Conservation (phyloP, 805 yeast species). For the Metschnikowia gelsemii region DNA sequence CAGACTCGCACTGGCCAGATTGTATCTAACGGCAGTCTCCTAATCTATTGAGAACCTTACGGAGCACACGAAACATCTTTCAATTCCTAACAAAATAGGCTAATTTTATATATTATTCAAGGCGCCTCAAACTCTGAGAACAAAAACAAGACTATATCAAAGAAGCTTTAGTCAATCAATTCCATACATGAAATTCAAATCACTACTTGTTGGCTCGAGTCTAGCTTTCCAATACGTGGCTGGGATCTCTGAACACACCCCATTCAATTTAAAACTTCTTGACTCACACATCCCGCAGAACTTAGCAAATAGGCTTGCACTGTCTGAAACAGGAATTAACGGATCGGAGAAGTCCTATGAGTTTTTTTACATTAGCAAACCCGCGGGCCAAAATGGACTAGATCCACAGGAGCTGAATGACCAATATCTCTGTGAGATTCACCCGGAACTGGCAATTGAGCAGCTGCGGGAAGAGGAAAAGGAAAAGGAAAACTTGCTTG, state of each 20-base stretch:
- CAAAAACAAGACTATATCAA: too few relatives aligned
- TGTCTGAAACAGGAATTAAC: neutral
- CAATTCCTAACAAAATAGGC: too few relatives aligned
- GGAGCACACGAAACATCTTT: too few relatives aligned
- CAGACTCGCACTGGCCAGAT: too few relatives aligned
- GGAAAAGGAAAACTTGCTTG: neutral
- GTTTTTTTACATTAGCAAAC: constrained; percentile 2
- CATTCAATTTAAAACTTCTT: constrained; percentile 9
- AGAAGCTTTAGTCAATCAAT: too few relatives aligned
- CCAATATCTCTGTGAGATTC: constrained; percentile 17
- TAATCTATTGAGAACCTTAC: too few relatives aligned
- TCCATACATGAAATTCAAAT: too few relatives aligned
- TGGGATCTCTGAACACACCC: neutral
- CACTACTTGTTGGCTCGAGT: constrained; percentile 1
- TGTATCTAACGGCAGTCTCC: too few relatives aligned
- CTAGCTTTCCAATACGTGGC: constrained; percentile 1
- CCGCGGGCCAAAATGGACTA: neutral
- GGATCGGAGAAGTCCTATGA: constrained; percentile 6
- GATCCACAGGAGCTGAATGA: constrained; percentile 3
- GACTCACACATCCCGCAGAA: neutral
- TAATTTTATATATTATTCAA: too few relatives aligned
- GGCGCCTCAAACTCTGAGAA: too few relatives aligned
- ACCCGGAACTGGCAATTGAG: constrained; percentile 1
- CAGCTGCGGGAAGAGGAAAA: neutral
- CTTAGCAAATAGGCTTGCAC: neutral